phyloP scores from a whole-genome alignment of 2,329 filamentous ascomycete species.

The Aspergillus quadrilineatus region DNA sequence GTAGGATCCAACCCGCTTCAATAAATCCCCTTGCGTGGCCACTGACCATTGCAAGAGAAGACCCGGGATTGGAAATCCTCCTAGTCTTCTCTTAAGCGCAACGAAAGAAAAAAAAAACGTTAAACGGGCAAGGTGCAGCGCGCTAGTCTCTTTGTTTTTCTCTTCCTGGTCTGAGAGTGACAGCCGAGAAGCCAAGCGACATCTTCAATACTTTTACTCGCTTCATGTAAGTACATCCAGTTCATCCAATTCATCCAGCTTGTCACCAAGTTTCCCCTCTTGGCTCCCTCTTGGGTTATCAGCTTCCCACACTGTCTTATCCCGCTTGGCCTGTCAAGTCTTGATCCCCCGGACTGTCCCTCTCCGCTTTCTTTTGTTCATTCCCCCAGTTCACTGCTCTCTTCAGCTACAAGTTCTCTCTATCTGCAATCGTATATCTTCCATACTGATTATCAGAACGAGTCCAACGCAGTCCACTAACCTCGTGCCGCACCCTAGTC shows the following conservation, averaged over 20 bases:
- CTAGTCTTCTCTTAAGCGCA: constrained; percentile 6
- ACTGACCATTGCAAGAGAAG: constrained; percentile 13
- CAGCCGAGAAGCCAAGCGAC: not conserved
- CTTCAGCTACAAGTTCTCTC: constrained; percentile 6
- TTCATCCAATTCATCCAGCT: not conserved
- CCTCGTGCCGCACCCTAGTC: constrained; percentile 1
- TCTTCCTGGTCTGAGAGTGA: constrained; percentile 13
- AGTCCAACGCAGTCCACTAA: constrained; percentile 14
- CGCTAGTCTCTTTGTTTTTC: constrained; percentile 25
- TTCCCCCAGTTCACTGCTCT: constrained; percentile 10
- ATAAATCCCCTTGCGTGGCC: constrained; percentile 19
- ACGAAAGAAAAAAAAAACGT: constrained; percentile 14
- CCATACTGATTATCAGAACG: not conserved
- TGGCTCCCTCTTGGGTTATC: too few relatives aligned
- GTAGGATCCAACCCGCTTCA: constrained; percentile 11
- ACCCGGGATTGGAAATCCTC: constrained; percentile 19
- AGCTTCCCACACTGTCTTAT: not conserved
- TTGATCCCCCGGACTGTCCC: constrained; percentile 1
- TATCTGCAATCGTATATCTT: not conserved
- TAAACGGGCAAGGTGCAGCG: constrained; percentile 24
- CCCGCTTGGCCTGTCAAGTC: not conserved
- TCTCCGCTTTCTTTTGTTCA: constrained; percentile 2
- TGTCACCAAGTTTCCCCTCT: not conserved
- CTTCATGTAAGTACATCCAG: not conserved
- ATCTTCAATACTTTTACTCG: constrained; percentile 7